Evolutionary conservation across 2,329 filamentous ascomycete species (phyloP).

Genomic region (Chaetomiaceae sp.): DNA sequence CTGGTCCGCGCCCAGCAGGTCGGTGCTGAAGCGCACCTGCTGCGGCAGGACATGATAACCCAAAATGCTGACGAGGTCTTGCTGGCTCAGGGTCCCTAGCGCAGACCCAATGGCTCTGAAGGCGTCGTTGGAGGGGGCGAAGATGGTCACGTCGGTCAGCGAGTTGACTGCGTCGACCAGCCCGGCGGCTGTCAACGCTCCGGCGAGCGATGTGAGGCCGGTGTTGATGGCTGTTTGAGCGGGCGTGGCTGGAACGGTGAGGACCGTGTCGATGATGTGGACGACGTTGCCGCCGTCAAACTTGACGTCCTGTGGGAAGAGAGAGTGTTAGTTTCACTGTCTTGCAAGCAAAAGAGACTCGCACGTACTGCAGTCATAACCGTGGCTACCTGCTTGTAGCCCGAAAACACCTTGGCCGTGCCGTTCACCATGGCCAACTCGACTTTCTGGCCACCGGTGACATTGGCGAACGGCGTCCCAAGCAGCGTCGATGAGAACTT

Average conservation of each 20-base stretch:
- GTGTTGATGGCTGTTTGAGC: slow-evolving; percentile 20
- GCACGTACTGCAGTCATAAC: slow-evolving; percentile 19
- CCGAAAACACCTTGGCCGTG: slow-evolving; percentile 20
- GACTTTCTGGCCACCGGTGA: slow-evolving; percentile 57
- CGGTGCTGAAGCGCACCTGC: slow-evolving; percentile 29
- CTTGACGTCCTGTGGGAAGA: slow-evolving; percentile 24
- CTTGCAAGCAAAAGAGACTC: too few species aligned
- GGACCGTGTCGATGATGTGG: slow-evolving; percentile 48
- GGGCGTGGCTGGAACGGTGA: slow-evolving; percentile 39
- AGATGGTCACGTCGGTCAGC: slow-evolving; percentile 54
- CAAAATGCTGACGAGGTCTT: slow-evolving; percentile 50
- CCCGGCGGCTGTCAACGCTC: slow-evolving; percentile 43
- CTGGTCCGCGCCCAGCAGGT: slow-evolving; percentile 14
- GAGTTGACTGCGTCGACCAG: slow-evolving; percentile 40
- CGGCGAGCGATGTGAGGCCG: slow-evolving; percentile 41
- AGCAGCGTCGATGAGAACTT: slow-evolving; percentile 42
- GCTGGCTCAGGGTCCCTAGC: slow-evolving; percentile 41
- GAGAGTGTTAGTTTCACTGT: not conserved
- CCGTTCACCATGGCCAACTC: slow-evolving; percentile 16
- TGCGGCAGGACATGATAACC: slow-evolving; percentile 60
- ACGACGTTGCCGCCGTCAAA: slow-evolving; percentile 52
- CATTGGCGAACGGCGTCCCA: slow-evolving; percentile 50
- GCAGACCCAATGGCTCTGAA: slow-evolving; percentile 54
- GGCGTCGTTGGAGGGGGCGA: slow-evolving; percentile 58
- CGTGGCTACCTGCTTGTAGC: slow-evolving; percentile 18